phyloP scores from a whole-genome alignment of 129 eudicot genomes.

The Lactuca saligna region DNA sequence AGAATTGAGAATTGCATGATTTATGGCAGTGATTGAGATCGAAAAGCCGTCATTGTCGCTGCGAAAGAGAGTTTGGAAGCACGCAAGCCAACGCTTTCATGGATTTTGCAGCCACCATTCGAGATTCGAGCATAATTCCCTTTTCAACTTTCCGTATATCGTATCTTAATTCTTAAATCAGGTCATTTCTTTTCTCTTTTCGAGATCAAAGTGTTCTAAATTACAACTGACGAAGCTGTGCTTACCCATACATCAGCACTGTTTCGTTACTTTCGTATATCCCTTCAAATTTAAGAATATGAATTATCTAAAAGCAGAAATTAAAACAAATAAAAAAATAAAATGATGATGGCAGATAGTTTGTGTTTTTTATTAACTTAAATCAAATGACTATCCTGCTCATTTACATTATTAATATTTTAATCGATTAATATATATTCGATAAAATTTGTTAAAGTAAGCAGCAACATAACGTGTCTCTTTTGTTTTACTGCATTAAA shows the following conservation, averaged over 20 bases:
- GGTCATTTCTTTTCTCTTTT: background rate
- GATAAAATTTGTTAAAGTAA: too few relatives aligned
- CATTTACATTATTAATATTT: too few relatives aligned
- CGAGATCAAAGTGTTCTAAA: background rate
- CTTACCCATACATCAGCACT: background rate
- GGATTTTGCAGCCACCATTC: conserved; percentile 18
- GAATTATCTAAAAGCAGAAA: too few relatives aligned
- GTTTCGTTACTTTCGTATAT: background rate
- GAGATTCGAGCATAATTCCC: conserved; percentile 35
- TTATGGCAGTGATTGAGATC: conserved; percentile 17
- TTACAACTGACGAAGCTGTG: background rate
- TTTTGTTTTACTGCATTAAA: too few relatives aligned
- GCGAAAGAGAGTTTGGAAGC: conserved; percentile 14
- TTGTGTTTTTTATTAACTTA: too few relatives aligned
- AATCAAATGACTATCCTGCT: too few relatives aligned
- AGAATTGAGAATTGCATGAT: conserved; percentile 15
- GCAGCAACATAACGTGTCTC: too few relatives aligned
- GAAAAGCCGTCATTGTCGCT: conserved; percentile 23
- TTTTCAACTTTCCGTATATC: background rate
- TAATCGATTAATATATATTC: too few relatives aligned
- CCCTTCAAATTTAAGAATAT: too few relatives aligned
- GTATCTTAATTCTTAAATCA: background rate
- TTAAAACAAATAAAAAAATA: too few relatives aligned
- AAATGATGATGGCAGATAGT: too few relatives aligned
- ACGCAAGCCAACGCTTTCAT: conserved; percentile 20